Percentiles rank a stretch among this genome's conserved stretches.
phyloP scores from a whole-genome alignment of 371 early-diverging fungal genomes.

The Mucor ambiguus region DNA sequence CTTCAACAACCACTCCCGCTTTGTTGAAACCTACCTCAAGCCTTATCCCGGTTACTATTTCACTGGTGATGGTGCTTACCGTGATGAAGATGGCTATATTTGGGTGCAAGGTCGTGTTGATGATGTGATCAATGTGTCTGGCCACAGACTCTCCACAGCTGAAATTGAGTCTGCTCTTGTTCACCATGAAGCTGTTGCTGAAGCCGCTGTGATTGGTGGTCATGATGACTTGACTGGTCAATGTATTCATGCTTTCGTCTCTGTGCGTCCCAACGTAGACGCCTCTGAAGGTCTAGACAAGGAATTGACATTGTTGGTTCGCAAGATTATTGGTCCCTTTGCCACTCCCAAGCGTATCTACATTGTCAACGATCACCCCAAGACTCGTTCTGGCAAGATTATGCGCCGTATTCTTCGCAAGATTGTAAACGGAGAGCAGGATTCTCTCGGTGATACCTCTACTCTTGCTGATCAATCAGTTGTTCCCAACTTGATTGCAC shows the following conservation, averaged over 20 bases:
- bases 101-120: slow-evolving; percentile 95
- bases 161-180: slow-evolving; percentile 94
- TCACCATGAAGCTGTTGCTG: slow-evolving; percentile 80
- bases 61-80: slow-evolving; percentile 87
- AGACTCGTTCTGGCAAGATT: slow-evolving; percentile 97
- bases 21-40: slow-evolving; percentile 86
- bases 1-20: slow-evolving; percentile 87
- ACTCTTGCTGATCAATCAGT: slow-evolving; percentile 83
- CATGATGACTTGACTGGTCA: slow-evolving; percentile 94
- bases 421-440: slow-evolving; percentile 83
- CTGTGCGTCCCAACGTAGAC: slow-evolving; percentile 61
- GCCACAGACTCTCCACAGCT: slow-evolving; percentile 95
- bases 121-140: slow-evolving; percentile 97
- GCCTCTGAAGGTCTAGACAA: slow-evolving; percentile 53
- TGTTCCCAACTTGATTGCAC: slow-evolving; percentile 26
- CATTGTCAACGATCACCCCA: slow-evolving; percentile 88
- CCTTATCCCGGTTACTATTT: slow-evolving; percentile 88
- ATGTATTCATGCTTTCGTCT: slow-evolving; percentile 73
- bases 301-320: slow-evolving; percentile 77
- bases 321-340: slow-evolving; percentile 93
- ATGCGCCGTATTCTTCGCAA: slow-evolving; percentile 94
- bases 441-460: slow-evolving; percentile 83
- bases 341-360: slow-evolving; percentile 89
- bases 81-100: slow-evolving; percentile 92
- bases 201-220: slow-evolving; percentile 94